Conservation (phyloP, 2,329 filamentous ascomycete species). For the Colletotrichum somersetense region DNA sequence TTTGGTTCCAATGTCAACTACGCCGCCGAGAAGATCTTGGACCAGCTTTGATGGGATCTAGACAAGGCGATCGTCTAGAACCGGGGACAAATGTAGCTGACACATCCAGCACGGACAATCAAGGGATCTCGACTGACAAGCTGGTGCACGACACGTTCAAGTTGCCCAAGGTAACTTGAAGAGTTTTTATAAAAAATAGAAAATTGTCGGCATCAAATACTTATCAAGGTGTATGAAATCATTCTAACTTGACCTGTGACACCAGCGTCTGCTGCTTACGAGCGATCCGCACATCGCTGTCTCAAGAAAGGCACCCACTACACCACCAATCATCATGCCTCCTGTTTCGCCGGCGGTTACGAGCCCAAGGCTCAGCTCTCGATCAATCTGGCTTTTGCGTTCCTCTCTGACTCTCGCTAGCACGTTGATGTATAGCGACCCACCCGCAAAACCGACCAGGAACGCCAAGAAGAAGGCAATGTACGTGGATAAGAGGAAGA, state of each 20-base stretch:
- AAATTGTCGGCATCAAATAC: too few relatives aligned
- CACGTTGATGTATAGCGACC: constrained; percentile 48
- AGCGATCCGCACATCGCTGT: constrained; percentile 27
- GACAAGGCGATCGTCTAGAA: background rate
- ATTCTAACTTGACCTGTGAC: constrained; percentile 13
- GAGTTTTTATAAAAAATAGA: too few relatives aligned
- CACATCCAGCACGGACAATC: background rate
- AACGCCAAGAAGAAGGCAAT: constrained; percentile 47
- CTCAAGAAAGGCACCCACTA: constrained; percentile 47
- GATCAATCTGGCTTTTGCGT: constrained; percentile 39
- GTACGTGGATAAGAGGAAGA: constrained; percentile 44
- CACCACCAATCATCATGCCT: constrained; percentile 46
- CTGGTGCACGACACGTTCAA: background rate
- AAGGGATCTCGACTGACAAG: background rate
- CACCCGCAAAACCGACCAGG: constrained; percentile 46
- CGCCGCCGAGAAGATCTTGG: constrained; percentile 52
- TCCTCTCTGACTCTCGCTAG: constrained; percentile 44
- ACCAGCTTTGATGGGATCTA: constrained; percentile 47
- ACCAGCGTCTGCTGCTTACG: constrained; percentile 23
- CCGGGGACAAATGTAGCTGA: too few relatives aligned
- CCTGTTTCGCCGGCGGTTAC: constrained; percentile 48
- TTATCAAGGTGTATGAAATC: background rate
- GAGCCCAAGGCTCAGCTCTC: constrained; percentile 48
- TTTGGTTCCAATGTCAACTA: constrained; percentile 55
- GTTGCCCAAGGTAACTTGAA: too few relatives aligned